Evolutionary conservation across 1,284 basidiomycete species (phyloP), one percentile per base, ranked within the genome.

Genomic region (Trichosporon coremiiforme): DNA sequence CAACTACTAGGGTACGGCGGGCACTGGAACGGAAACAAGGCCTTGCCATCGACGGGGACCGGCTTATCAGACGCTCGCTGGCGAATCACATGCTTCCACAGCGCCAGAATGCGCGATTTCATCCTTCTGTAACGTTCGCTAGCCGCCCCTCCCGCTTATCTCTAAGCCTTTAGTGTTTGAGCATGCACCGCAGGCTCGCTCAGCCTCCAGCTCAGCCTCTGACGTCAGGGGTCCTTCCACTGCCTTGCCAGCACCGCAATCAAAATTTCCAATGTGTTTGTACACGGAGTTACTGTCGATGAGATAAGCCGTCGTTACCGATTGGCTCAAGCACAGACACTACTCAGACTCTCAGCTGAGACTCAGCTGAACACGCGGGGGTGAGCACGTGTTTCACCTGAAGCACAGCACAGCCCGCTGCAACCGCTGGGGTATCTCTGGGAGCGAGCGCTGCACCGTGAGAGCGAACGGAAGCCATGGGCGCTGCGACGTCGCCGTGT

Each of bases 21-120:
- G 47, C 47, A 53, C 47, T 53, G 47, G 47, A 60, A 33, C n/a
- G 31, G 57, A 60, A 60, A 60, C 57, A 60, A 60, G 57, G 57
- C 57, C 57, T 8, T 33, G 29, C n/a, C 57, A 31, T 53, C 47
- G 47, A 53, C 47, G 29, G 57, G 17, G 29, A 31, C 57, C 57
- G 31, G 29, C 57, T 60, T 60, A 60, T 60, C 57, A 60, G 29
- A 17, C 57, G 4, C 33, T 33, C 0, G 31, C 57, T n/a, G 57
- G 7, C 57, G 57, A 60, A 60, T 60, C 57, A 35, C 57, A 60
- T 35, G 15, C 57, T 60, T n/a, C 57, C 29, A 31, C 57, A n/a
- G 57, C 47, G 29, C 57, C 13, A 31, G 29, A 31, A 33, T 60
- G 57, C 57, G 57, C 57, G 57, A 60, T 33, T 60, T 60, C 57